Evolutionary conservation across 768 basidiomycete genomes (phyloP).

Genomic region (Phlebiopsis gigantea): DNA sequence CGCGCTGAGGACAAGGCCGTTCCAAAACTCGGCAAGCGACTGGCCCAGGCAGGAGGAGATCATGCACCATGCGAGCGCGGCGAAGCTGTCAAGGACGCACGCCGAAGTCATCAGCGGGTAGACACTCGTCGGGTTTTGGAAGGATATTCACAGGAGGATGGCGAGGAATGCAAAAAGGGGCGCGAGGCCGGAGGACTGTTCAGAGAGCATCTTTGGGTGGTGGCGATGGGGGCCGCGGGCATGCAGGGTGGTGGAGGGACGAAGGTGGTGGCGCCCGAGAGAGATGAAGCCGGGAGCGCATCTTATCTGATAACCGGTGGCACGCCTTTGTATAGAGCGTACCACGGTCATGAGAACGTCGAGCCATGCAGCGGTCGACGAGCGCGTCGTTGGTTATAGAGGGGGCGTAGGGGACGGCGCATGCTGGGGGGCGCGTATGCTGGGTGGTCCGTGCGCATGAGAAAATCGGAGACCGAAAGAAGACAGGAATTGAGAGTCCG

Average conservation of each 20-base stretch:
- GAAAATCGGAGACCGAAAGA: not conserved
- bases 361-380: not conserved
- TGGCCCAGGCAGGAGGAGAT: constrained; percentile 63
- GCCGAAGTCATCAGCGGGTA: not conserved
- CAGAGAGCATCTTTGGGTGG: constrained; percentile 13
- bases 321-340: not conserved
- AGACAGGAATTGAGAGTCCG: constrained; percentile 7
- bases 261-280: not conserved
- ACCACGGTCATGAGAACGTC: constrained; percentile 10
- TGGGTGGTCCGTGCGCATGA: not conserved
- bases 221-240: constrained; percentile 1
- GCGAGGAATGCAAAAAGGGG: constrained; percentile 43
- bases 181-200: constrained; percentile 9
- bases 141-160: constrained; percentile 40
- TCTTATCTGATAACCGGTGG: constrained; percentile 16
- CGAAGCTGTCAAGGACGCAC: constrained; percentile 30
- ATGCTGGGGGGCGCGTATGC: no score
- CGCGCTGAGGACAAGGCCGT: constrained; percentile 38
- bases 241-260: not conserved
- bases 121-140: not conserved
- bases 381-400: not conserved
- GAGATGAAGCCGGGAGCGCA: not conserved
- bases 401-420: not conserved
- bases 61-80: constrained; percentile 57
- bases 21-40: constrained; percentile 45